Percentiles rank a stretch among this genome's conserved stretches.
Conservation (phyloP, 768 basidiomycete genomes). For the Tricholoma saponaceum region DNA sequence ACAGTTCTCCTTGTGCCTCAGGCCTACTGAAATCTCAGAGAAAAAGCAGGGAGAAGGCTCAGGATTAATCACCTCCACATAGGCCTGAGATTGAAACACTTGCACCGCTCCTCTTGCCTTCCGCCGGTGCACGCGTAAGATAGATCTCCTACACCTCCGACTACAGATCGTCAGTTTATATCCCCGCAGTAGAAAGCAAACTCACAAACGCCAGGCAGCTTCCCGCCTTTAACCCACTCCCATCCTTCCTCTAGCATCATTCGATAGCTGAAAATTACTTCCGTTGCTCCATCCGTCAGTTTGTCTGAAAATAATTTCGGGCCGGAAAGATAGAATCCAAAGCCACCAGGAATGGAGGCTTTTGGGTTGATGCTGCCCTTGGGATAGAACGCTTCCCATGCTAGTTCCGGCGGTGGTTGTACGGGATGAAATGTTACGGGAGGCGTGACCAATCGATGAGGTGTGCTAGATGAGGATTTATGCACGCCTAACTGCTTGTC, state of each 20-base stretch:
- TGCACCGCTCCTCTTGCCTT: slow-evolving; percentile 53
- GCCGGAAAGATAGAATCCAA: slow-evolving; percentile 66
- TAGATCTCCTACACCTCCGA: slow-evolving; percentile 50
- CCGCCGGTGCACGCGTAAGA: slow-evolving; percentile 71
- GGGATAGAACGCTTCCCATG: slow-evolving; percentile 64
- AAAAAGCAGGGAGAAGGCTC: neutral
- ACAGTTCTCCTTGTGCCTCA: slow-evolving; percentile 57
- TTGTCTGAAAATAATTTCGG: slow-evolving; percentile 36
- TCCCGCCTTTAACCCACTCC: slow-evolving; percentile 73
- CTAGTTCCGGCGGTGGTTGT: slow-evolving; percentile 21
- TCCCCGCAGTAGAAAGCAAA: slow-evolving; percentile 2
- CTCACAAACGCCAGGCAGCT: slow-evolving; percentile 70
- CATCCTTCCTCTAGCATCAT: slow-evolving; percentile 61
- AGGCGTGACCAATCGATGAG: slow-evolving; percentile 28
- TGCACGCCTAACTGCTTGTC: slow-evolving; percentile 48
- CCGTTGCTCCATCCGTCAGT: slow-evolving; percentile 38
- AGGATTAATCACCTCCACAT: slow-evolving; percentile 63
- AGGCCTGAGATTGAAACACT: slow-evolving; percentile 64
- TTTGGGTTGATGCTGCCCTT: slow-evolving; percentile 59
- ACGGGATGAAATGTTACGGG: slow-evolving; percentile 14
- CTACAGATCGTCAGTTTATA: slow-evolving; percentile 24
- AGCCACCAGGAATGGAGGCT: slow-evolving; percentile 51
- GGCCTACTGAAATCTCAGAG: slow-evolving; percentile 28
- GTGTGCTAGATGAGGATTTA: slow-evolving; percentile 35
- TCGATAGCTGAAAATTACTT: slow-evolving; percentile 61